Evolutionary conservation across 208 protist genomes (phyloP), one percentile per base, ranked within the genome.

Genomic region (Leishmania braziliensis): DNA sequence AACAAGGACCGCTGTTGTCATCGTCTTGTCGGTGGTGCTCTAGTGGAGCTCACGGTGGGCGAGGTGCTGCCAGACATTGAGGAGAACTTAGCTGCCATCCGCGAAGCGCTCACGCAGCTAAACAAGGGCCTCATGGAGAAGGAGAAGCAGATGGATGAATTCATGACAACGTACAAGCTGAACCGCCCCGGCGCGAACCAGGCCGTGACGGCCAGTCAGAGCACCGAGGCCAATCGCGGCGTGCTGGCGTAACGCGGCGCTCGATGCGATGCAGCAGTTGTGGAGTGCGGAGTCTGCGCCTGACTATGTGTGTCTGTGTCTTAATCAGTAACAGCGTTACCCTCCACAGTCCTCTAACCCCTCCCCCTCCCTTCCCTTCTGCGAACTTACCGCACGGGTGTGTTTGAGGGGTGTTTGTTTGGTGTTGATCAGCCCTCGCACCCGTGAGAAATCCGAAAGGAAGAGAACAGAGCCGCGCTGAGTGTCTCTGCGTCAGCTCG

Each of bases 11-110:
- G 98, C 82, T 97, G 97, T 85, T 99, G 97, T 86, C 98, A 98
- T 83, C 95, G 98, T 48, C 88, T 99, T 50, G 92, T 99, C 20
- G 98, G 98, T 54, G 97, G 95, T 50, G 98, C 98, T 46, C 91
- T 99, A 16, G 92, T 99, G 60, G 97, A 99, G 87, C 93, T 96
- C 79, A 99, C 95, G 10, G 97, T 99, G 1, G 97, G 89, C 20
- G 98, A 99, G 77, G 95, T 98, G 48, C 85, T 99, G 46, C 98
- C 98, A 18, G 96, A 98, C 70, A 92, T 99, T n/a, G 88, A 98
- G 89, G 86, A 94, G 72, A 99, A 98, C 83, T 82, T 95, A 29
- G 85, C 90, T 36, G 87, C 85, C 79, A 96, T 98, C 76, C 88
- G 90, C 74, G 86, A 91, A 50, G 88, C 92, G 9, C 75, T 98